A percentile compares a stretch with the other conserved stretches of the same genome.
Evolutionary conservation across 2,329 filamentous ascomycete genomes (phyloP).

Genomic region (Botryotinia narcissicola): DNA sequence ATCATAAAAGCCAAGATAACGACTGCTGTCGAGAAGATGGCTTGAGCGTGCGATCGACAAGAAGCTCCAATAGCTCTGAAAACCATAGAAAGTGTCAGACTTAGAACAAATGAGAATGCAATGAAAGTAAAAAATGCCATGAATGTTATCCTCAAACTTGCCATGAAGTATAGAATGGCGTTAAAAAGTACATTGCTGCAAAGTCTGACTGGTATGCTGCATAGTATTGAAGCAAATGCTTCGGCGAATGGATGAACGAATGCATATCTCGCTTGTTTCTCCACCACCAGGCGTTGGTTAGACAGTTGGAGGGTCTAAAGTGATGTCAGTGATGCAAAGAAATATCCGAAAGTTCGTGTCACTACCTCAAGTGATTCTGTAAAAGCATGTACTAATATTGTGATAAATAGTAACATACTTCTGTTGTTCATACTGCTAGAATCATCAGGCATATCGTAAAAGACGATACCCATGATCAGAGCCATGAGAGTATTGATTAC

Average conservation of each 20-base stretch:
- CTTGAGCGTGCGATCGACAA: constrained; percentile 67
- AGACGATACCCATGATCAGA: constrained; percentile 59
- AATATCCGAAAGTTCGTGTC: background rate
- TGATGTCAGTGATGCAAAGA: background rate
- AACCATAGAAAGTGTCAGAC: constrained; percentile 70
- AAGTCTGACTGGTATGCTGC: constrained; percentile 81
- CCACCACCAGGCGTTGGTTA: constrained; percentile 83
- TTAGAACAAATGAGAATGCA: constrained; percentile 34
- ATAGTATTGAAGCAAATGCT: constrained; percentile 84
- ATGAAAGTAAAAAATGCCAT: constrained; percentile 81
- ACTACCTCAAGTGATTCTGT: constrained; percentile 54
- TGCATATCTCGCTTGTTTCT: constrained; percentile 85
- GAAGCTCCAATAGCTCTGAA: constrained; percentile 77
- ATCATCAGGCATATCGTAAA: constrained; percentile 56
- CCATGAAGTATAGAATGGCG: constrained; percentile 80
- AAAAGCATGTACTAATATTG: constrained; percentile 64
- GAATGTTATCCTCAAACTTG: constrained; percentile 70
- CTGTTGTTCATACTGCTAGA: constrained; percentile 61
- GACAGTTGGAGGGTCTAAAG: constrained; percentile 70
- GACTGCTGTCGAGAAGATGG: constrained; percentile 58
- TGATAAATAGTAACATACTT: constrained; percentile 65
- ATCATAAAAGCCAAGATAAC: constrained; percentile 40
- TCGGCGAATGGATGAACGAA: constrained; percentile 89
- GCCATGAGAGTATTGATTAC: constrained; percentile 47
- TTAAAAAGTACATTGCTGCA: constrained; percentile 65